Evolutionary conservation across 768 basidiomycete genomes (phyloP).

Genomic region (Mycena floridula): DNA sequence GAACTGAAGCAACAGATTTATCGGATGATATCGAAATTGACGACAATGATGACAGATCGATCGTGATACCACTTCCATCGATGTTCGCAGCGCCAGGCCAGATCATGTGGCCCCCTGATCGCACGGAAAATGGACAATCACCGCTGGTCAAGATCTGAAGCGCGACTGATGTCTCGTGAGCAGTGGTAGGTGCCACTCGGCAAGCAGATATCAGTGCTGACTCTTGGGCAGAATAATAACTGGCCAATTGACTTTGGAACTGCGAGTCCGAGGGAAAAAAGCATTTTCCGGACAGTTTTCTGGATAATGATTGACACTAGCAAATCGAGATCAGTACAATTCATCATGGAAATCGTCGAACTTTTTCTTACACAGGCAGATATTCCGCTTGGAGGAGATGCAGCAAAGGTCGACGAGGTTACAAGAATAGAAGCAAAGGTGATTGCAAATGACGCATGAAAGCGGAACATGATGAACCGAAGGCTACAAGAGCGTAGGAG

Average conservation of each 20-base stretch:
- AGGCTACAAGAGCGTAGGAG: no score
- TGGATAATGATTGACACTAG: no score
- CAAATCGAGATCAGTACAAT: no score
- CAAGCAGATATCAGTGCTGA: not conserved
- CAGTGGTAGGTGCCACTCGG: not conserved
- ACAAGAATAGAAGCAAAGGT: no score
- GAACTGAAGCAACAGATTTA: not conserved
- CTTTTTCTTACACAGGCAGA: no score
- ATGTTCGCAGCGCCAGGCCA: constrained; percentile 4
- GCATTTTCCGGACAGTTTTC: not conserved
- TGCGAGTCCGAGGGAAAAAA: not conserved
- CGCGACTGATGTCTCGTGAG: not conserved
- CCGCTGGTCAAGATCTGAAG: not conserved
- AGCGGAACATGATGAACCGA: no score
- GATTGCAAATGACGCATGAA: no score
- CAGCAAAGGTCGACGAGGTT: no score
- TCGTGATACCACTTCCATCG: constrained; percentile 3
- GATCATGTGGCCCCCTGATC: constrained; percentile 6
- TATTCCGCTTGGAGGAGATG: no score
- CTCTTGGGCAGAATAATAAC: not conserved
- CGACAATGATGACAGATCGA: constrained; percentile 1
- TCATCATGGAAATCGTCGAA: no score
- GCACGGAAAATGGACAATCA: constrained; percentile 3
- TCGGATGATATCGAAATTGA: not conserved
- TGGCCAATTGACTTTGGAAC: not conserved